Base-by-base conservation (phyloP, 768 basidiomycete genomes). In the Sarcodon sp. region DNA sequence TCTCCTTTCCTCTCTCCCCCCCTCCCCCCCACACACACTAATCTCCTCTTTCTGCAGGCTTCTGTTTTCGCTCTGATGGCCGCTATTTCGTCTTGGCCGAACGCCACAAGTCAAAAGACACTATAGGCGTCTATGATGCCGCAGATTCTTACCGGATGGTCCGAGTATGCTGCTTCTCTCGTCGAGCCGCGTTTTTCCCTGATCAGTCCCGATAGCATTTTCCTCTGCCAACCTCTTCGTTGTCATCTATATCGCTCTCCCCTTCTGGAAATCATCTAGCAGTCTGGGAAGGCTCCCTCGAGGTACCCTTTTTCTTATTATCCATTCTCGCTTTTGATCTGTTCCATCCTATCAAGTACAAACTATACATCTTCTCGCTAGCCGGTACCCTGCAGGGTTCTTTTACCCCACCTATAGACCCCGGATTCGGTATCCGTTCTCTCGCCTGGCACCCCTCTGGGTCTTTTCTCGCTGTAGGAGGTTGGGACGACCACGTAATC, bases 371-470 rank as follows among this genome's bases (percentile, higher is more conserved):
- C 12, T 56, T 88, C 45, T 77, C 80, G 0, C 69, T 90, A 3
- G 64, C 80, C 12, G 87, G 86, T 4, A 70, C 76, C 44, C 59
- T 73, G 18, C 65, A 84, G 33, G 79, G 78, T 13, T 73, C 77
- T 9, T 91, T 88, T 59, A 69, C 69, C 15, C 87, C 87, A 2
- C 72, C 71, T 33, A 72, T 76, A 27, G 89, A 94, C 62, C 85
- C 87, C 27, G 87, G 83, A 12, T 76, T 92, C 48, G 92, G 92
- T 6, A 79, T 96, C 38, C 76, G 89, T 8, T 69, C 66, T 50
- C 80, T 83, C 0, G 66, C 75, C 15, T 97, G 92, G 92, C 87
- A 92, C 63, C 92, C 91, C 3, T 83, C 70, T 48, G 88, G 91
- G 4, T 69, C 76, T 57, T 92, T 86, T 59, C 66, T 96, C 7